A percentile compares a stretch with the other conserved stretches of the same genome.
Conservation (phyloP, 1,284 basidiomycete species). For the Pseudozyma pruni region DNA sequence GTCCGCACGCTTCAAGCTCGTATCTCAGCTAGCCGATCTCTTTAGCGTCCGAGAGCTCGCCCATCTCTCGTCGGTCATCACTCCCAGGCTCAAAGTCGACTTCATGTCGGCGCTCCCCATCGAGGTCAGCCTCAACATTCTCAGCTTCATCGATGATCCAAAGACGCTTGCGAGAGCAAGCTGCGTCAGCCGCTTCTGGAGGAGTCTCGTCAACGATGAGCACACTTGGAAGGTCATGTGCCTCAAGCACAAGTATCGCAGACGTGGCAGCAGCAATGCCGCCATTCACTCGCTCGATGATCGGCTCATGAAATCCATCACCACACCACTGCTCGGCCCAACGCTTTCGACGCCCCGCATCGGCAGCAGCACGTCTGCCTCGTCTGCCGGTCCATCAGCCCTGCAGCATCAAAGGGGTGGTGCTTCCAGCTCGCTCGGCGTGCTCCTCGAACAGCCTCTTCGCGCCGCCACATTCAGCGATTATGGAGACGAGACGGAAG, state of each 20-base stretch:
- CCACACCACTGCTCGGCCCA: not conserved
- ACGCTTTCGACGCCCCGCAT: conserved; percentile 12
- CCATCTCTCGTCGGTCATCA: conserved; percentile 78
- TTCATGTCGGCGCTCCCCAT: conserved; percentile 83
- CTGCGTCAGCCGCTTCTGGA: conserved; percentile 82
- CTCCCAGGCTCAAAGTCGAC: conserved; percentile 85
- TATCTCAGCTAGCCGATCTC: conserved; percentile 56
- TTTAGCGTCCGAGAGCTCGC: conserved; percentile 78
- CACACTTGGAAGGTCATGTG: conserved; percentile 86
- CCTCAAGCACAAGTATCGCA: conserved; percentile 64
- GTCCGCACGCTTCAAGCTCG: conserved; percentile 48
- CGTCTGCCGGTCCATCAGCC: not conserved
- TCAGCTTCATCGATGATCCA: conserved; percentile 85
- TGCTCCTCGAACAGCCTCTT: conserved; percentile 23
- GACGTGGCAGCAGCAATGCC: conserved; percentile 39
- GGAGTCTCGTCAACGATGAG: conserved; percentile 81
- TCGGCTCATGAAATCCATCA: conserved; percentile 35
- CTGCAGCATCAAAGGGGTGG: not conserved
- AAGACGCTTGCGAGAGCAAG: conserved; percentile 78
- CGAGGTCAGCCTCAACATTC: conserved; percentile 84
- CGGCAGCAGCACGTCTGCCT: not conserved
- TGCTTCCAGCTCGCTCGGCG: conserved; percentile 21
- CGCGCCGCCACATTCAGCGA: conserved; percentile 7
- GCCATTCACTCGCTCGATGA: conserved; percentile 30
- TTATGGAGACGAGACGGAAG: conserved; percentile 16